These are phyloP conservation scores for Ophiostoma sp. DNA, from an alignment of 2,329 filamentous ascomycete genomes.

Conservation along the genomic window DNA sequence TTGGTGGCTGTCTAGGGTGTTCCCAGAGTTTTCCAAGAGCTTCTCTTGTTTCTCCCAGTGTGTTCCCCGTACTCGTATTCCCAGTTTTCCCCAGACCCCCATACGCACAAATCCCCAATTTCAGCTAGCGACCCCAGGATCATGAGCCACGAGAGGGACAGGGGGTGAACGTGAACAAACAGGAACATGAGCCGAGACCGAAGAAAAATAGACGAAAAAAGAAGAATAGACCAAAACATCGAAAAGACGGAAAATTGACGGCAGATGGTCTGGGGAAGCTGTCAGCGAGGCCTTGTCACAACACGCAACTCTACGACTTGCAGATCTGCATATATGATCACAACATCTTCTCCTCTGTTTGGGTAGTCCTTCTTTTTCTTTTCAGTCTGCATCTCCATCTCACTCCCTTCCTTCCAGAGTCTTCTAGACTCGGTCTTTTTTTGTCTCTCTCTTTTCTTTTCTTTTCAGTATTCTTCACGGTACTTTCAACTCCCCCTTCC, in stretches of 20 bases:
- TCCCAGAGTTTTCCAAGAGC: background rate
- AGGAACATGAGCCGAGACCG: background rate
- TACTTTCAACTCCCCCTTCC: background rate
- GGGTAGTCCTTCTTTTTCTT: background rate
- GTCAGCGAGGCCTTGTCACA: background rate
- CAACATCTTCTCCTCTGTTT: background rate
- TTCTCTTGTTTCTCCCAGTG: background rate
- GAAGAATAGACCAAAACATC: no score
- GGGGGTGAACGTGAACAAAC: no score
- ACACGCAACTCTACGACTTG: background rate
- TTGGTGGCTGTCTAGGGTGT: background rate
- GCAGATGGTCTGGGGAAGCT: background rate
- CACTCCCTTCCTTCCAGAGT: background rate
- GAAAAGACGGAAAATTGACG: background rate
- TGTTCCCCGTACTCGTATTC: background rate
- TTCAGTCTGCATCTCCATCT: background rate
- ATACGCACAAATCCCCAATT: background rate
- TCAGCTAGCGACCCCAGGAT: background rate
- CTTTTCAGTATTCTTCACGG: background rate
- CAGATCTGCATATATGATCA: background rate
- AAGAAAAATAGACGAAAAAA: background rate
- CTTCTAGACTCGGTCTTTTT: background rate
- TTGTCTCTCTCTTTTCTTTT: background rate
- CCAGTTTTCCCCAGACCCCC: background rate
- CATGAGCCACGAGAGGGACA: background rate